Conservation (phyloP, 306 rosid genomes). For the Abrus precatorius region DNA sequence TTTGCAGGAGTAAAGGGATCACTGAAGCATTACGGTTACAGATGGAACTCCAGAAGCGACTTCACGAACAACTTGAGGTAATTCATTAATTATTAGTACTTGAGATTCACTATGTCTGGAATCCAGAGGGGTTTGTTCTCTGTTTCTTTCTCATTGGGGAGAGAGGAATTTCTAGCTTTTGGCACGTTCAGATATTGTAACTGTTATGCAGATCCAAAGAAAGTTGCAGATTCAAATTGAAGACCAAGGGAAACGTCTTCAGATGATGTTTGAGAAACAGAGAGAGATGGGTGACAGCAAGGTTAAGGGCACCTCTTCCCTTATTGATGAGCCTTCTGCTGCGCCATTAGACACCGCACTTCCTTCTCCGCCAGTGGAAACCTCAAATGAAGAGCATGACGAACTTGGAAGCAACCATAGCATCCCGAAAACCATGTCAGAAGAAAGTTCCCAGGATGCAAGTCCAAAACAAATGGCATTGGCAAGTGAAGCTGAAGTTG, state of each 20-base stretch:
- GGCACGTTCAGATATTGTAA: constrained; percentile 42
- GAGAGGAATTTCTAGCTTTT: constrained; percentile 35
- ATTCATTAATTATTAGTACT: constrained; percentile 25
- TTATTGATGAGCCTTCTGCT: constrained; percentile 53
- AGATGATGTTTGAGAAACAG: constrained; percentile 87
- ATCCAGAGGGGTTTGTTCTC: not conserved
- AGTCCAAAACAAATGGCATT: constrained; percentile 53
- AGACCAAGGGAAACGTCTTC: constrained; percentile 82
- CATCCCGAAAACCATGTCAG: constrained; percentile 27
- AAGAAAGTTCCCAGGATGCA: constrained; percentile 53
- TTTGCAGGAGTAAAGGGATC: constrained; percentile 80
- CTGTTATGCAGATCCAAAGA: constrained; percentile 74
- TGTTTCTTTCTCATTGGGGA: not conserved
- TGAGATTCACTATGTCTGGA: constrained; percentile 9
- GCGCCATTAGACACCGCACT: constrained; percentile 30
- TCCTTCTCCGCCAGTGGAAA: constrained; percentile 44
- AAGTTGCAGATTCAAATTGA: constrained; percentile 89
- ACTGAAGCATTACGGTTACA: constrained; percentile 93
- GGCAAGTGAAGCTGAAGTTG: constrained; percentile 50
- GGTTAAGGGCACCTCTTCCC: constrained; percentile 55
- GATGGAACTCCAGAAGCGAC: constrained; percentile 98
- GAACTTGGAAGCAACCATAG: constrained; percentile 39
- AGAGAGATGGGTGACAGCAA: constrained; percentile 66
- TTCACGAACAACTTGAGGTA: constrained; percentile 99
- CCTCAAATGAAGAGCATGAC: constrained; percentile 38